phyloP scores from a whole-genome alignment of 164 flowering plant genomes.

The Liriodendron chinense region DNA sequence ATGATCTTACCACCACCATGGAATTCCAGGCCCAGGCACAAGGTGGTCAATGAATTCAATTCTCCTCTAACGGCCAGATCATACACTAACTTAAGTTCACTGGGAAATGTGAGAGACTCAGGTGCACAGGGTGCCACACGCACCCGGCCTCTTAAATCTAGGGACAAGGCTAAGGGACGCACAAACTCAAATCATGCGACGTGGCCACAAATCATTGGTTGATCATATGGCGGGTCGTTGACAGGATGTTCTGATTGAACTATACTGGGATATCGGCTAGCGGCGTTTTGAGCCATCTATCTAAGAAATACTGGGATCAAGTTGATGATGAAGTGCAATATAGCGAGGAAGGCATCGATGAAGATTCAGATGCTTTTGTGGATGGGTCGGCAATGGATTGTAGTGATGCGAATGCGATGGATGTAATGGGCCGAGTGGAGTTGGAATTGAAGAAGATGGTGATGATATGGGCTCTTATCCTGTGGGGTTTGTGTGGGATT shows the following conservation, averaged over 20 bases:
- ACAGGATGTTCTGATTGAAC: slow-evolving; percentile 8
- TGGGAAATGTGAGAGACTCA: slow-evolving; percentile 44
- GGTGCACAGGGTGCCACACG: slow-evolving; percentile 44
- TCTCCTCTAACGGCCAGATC: not conserved
- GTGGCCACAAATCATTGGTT: slow-evolving; percentile 17
- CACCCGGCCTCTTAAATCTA: slow-evolving; percentile 49
- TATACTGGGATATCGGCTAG: slow-evolving; percentile 39
- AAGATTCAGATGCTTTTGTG: not conserved
- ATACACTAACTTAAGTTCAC: slow-evolving; percentile 63
- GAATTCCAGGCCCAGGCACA: not conserved
- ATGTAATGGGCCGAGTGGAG: not conserved
- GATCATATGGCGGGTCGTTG: slow-evolving; percentile 5
- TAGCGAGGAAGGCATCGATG: not conserved
- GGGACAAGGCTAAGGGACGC: slow-evolving; percentile 51
- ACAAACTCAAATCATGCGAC: slow-evolving; percentile 33
- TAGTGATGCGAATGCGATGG: not conserved
- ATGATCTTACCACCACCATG: slow-evolving; percentile 1
- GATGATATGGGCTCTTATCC: slow-evolving; percentile 32
- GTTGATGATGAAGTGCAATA: not conserved
- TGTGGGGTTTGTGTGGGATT: slow-evolving; percentile 41
- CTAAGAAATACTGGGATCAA: slow-evolving; percentile 8
- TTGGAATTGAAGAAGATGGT: not conserved
- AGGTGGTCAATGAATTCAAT: not conserved
- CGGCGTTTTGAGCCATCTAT: slow-evolving; percentile 29
- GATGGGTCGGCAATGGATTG: not conserved